Evolutionary conservation across 768 basidiomycete species (phyloP).

Genomic region (Boletus rubescentipes): DNA sequence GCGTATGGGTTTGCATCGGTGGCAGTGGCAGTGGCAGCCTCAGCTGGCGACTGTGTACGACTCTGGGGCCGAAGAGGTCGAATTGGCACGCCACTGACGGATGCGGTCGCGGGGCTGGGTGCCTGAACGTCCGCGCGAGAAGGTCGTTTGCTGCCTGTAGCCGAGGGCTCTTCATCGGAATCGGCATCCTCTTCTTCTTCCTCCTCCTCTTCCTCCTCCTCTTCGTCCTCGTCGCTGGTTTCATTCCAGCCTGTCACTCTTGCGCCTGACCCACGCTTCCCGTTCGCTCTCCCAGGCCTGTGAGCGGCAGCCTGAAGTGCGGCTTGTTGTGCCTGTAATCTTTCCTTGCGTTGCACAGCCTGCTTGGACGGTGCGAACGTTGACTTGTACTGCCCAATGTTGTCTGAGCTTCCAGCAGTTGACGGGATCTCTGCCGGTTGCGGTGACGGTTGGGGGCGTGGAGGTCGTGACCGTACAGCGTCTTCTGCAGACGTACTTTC

Average conservation of each 20-base stretch:
- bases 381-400: slow-evolving; percentile 58
- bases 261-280: slow-evolving; percentile 41
- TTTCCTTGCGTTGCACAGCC: slow-evolving; percentile 82
- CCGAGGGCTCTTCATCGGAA: slow-evolving; percentile 51
- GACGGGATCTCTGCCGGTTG: slow-evolving; percentile 36
- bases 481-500: slow-evolving; percentile 4
- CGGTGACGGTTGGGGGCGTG: slow-evolving; percentile 29
- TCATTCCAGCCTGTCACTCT: slow-evolving; percentile 52
- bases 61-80: slow-evolving; percentile 32
- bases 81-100: slow-evolving; percentile 21
- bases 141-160: slow-evolving; percentile 33
- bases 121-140: slow-evolving; percentile 20
- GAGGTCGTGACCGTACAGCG: slow-evolving; percentile 19
- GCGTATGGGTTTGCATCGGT: slow-evolving; percentile 40
- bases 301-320: slow-evolving; percentile 77
- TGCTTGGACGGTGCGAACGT: slow-evolving; percentile 87
- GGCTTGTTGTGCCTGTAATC: slow-evolving; percentile 78
- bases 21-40: slow-evolving; percentile 30
- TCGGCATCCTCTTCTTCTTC: slow-evolving; percentile 69
- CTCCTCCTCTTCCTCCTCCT: slow-evolving; percentile 80
- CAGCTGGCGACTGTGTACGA: slow-evolving; percentile 31
- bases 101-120: slow-evolving; percentile 18
- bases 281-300: slow-evolving; percentile 63
- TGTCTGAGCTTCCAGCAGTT: slow-evolving; percentile 25
- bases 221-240: slow-evolving; percentile 76